Conservation (phyloP, 1,284 basidiomycete species). For the Cryptococcus sp. region DNA sequence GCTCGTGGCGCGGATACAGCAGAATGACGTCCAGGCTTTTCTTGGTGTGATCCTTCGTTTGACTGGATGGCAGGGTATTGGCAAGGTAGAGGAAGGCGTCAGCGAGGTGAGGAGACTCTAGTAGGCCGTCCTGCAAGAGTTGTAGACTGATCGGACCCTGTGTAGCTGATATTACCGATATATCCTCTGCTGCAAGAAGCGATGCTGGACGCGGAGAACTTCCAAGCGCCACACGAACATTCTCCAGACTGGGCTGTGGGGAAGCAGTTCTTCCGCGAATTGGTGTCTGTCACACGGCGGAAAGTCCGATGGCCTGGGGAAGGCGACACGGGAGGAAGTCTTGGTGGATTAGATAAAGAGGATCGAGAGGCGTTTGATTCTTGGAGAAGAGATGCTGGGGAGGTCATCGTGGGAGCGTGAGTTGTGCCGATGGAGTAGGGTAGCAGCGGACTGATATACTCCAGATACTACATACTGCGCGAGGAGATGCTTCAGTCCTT, state of each 20-base stretch:
- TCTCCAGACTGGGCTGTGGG: conserved; percentile 60
- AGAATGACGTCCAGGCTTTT: conserved; percentile 67
- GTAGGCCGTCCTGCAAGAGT: background rate
- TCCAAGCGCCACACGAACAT: conserved; percentile 57
- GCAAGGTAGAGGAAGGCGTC: conserved; percentile 77
- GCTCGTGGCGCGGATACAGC: conserved; percentile 67
- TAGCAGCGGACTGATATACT: background rate
- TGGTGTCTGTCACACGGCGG: conserved; percentile 67
- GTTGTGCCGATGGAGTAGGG: conserved; percentile 37
- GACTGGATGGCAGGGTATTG: conserved; percentile 72
- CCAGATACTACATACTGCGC: conserved; percentile 81
- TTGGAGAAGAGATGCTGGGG: conserved; percentile 83
- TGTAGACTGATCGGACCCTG: conserved; percentile 1
- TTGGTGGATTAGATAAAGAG: conserved; percentile 64
- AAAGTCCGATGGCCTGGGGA: conserved; percentile 71
- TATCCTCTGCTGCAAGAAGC: conserved; percentile 89
- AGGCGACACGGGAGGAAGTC: conserved; percentile 51
- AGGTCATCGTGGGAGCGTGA: conserved; percentile 85
- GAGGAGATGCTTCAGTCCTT: conserved; percentile 75
- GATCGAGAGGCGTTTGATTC: conserved; percentile 40
- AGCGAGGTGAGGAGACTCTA: conserved; percentile 60
- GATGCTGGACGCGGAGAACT: conserved; percentile 68
- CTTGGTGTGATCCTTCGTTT: conserved; percentile 71
- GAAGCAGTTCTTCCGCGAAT: conserved; percentile 72
- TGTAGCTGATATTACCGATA: conserved; percentile 73